phyloP scores from a whole-genome alignment of 2,329 filamentous ascomycete genomes.

The Calonectria fujianensis region DNA sequence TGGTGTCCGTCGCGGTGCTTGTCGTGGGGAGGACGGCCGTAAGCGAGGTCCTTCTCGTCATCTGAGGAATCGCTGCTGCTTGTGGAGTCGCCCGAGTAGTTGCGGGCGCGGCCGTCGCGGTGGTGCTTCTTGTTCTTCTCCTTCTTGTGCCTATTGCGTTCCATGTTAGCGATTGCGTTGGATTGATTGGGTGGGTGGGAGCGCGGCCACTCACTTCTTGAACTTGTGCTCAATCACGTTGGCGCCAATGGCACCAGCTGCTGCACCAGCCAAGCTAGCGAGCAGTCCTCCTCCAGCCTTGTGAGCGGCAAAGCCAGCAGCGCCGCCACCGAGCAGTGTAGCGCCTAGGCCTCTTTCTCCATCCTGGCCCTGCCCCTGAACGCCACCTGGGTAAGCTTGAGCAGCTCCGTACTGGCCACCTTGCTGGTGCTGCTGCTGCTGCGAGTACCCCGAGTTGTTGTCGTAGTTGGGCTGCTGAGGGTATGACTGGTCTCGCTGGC shows the following conservation, averaged over 20 bases:
- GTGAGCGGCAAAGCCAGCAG: constrained; percentile 70
- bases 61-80: constrained; percentile 54
- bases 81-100: constrained; percentile 48
- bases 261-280: constrained; percentile 68
- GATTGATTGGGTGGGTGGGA: neutral
- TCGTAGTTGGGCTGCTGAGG: constrained; percentile 47
- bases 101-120: constrained; percentile 47
- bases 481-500: constrained; percentile 45
- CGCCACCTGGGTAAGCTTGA: constrained; percentile 40
- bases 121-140: constrained; percentile 53
- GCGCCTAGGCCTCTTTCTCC: constrained; percentile 71
- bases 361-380: constrained; percentile 44
- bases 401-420: constrained; percentile 44
- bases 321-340: constrained; percentile 68
- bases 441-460: constrained; percentile 35
- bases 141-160: constrained; percentile 46
- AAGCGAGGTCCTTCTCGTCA: constrained; percentile 43
- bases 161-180: neutral
- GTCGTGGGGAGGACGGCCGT: constrained; percentile 29
- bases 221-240: constrained; percentile 66
- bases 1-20: neutral
- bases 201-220: constrained; percentile 48
- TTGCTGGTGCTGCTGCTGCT: constrained; percentile 48
- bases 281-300: constrained; percentile 69
- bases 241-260: constrained; percentile 70